Conservation (phyloP, 495 filamentous ascomycete species). For the Aspergillus steynii region DNA sequence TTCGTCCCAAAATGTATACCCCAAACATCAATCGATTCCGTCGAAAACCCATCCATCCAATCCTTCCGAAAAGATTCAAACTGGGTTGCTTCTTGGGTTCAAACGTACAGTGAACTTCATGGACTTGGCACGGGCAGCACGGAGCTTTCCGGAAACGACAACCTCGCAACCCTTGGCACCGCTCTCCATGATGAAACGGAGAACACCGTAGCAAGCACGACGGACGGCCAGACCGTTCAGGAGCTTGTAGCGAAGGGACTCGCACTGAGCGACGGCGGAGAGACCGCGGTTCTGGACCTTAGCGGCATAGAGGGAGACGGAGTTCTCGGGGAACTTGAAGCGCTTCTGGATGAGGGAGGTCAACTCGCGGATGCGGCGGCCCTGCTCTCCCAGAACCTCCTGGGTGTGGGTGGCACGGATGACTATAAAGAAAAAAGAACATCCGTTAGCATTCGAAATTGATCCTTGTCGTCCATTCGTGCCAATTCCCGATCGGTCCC, state of each 20-base stretch:
- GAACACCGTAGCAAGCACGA: conserved; percentile 98
- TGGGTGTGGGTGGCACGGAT: conserved; percentile 99
- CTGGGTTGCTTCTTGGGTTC: background rate
- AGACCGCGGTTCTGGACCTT: conserved; percentile 99
- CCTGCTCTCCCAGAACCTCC: conserved; percentile 99
- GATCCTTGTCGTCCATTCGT: conserved; percentile 8
- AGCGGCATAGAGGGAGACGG: conserved; percentile 97
- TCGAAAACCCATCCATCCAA: background rate
- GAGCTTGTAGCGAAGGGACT: conserved; percentile 99
- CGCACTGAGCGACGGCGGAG: conserved; percentile 98
- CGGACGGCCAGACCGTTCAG: conserved; percentile 98
- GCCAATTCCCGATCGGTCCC: conserved; percentile 12
- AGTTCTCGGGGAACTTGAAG: conserved; percentile 99
- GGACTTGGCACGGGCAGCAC: conserved; percentile 97
- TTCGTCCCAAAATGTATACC: background rate
- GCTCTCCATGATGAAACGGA: conserved; percentile 99
- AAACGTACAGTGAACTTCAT: conserved; percentile 97
- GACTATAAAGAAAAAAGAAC: conserved; percentile 51
- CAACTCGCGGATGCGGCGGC: conserved; percentile 98
- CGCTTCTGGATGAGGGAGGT: conserved; percentile 99
- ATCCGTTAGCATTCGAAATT: conserved; percentile 39
- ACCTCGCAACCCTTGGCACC: conserved; percentile 99
- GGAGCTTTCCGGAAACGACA: conserved; percentile 97
- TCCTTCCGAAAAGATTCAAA: background rate
- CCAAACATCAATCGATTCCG: background rate